Percentiles rank a stretch among this genome's conserved stretches.
These are phyloP conservation scores for Fomitopsis schrenkii DNA, from an alignment of 1,284 basidiomycete genomes.

Conservation along the genomic window DNA sequence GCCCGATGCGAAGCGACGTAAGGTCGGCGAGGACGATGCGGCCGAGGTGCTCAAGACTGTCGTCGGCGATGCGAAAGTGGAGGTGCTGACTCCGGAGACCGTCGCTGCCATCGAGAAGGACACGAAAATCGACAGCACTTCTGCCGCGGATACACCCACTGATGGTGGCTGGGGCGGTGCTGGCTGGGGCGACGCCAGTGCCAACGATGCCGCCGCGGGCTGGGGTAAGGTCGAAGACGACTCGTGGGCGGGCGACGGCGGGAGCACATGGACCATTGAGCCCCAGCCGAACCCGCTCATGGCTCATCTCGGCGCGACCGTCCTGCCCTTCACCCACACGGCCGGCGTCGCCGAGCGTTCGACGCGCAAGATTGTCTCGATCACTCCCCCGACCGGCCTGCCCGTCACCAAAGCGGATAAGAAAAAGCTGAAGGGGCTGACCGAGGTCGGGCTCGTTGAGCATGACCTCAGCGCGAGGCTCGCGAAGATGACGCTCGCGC, in stretches of 20 bases:
- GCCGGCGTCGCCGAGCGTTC: slow-evolving; percentile 50
- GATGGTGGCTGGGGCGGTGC: slow-evolving; percentile 7
- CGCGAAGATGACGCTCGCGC: slow-evolving; percentile 46
- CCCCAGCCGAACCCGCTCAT: slow-evolving; percentile 27
- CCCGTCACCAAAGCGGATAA: slow-evolving; percentile 6
- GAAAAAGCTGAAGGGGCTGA: slow-evolving; percentile 10
- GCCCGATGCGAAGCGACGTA: slow-evolving; percentile 23
- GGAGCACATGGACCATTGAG: slow-evolving; percentile 16
- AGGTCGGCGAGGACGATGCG: slow-evolving; percentile 12
- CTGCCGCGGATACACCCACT: slow-evolving; percentile 9
- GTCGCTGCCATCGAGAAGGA: slow-evolving; percentile 16
- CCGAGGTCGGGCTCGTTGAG: slow-evolving; percentile 40
- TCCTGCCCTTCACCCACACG: slow-evolving; percentile 43
- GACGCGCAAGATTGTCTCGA: slow-evolving; percentile 40
- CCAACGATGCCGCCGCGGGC: not conserved
- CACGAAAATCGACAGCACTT: slow-evolving; percentile 8
- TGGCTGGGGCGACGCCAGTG: slow-evolving; percentile 5
- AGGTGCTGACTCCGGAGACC: slow-evolving; percentile 19
- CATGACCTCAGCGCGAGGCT: slow-evolving; percentile 43
- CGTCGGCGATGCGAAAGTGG: slow-evolving; percentile 11
- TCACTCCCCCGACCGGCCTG: slow-evolving; percentile 15
- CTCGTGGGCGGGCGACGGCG: slow-evolving; percentile 2
- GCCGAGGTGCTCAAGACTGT: slow-evolving; percentile 10
- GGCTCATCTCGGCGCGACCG: slow-evolving; percentile 39
- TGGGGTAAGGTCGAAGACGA: slow-evolving; percentile 6